Conservation (phyloP, 75 land plant species). For the Cryptomeria japonica region DNA sequence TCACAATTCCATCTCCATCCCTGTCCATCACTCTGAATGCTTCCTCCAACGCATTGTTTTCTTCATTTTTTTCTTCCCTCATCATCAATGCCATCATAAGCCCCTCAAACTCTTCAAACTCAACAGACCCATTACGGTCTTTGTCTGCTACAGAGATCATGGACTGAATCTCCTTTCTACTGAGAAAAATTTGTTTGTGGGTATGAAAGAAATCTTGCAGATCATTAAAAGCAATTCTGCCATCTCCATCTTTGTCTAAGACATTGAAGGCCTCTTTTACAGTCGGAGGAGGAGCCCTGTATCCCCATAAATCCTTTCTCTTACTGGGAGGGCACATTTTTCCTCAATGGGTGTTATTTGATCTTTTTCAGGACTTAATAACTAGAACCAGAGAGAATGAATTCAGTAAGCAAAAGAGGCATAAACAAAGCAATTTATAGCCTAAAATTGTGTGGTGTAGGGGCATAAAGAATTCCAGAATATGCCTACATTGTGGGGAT, state of each 20-base stretch:
- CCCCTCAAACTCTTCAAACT: conserved; percentile 52
- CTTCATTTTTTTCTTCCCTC: neutral
- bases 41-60: conserved; percentile 35
- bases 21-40: conserved; percentile 60
- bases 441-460: neutral
- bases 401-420: neutral
- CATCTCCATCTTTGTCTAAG: conserved; percentile 64
- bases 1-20: conserved; percentile 63
- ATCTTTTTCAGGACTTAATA: no score
- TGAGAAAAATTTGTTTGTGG: conserved; percentile 8
- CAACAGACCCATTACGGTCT: conserved; percentile 45
- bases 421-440: neutral
- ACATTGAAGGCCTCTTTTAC: conserved; percentile 42
- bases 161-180: conserved; percentile 22
- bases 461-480: neutral
- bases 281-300: neutral
- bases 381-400: no score
- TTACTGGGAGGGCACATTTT: neutral
- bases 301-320: neutral
- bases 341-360: neutral
- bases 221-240: conserved; percentile 47
- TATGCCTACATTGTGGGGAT: neutral
- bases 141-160: conserved; percentile 59
- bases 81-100: conserved; percentile 13
- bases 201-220: conserved; percentile 27